Percentiles rank a stretch among this genome's conserved stretches.
Conservation (phyloP, 2,329 filamentous ascomycete genomes). For the Cladosporium sp. region DNA sequence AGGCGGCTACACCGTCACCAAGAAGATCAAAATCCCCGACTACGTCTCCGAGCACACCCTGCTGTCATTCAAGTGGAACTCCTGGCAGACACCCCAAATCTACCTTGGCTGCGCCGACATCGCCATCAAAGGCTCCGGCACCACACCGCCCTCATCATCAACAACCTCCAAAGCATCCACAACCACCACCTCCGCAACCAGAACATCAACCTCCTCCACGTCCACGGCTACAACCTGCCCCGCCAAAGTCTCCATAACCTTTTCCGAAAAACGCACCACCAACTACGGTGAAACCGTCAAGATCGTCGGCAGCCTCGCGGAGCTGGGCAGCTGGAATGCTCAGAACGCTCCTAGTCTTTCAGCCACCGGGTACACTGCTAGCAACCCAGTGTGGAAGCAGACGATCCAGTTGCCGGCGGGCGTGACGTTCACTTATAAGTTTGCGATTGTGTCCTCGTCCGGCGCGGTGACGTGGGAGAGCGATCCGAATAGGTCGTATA, state of each 20-base stretch:
- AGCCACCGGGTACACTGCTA: neutral
- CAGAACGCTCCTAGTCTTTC: neutral
- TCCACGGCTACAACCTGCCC: neutral
- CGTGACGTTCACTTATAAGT: slow-evolving; percentile 1
- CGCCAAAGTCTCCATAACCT: neutral
- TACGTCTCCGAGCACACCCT: neutral
- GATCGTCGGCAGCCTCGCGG: neutral
- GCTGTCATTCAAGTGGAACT: neutral
- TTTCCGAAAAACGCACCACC: neutral
- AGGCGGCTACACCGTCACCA: neutral
- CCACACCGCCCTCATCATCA: neutral
- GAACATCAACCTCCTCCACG: neutral
- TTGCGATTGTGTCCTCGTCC: neutral
- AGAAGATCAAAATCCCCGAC: slow-evolving; percentile 4
- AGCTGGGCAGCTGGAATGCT: slow-evolving; percentile 1
- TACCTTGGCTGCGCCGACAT: slow-evolving; percentile 1
- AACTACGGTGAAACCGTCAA: neutral
- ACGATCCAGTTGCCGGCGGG: slow-evolving; percentile 1
- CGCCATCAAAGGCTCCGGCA: neutral
- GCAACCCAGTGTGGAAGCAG: slow-evolving; percentile 5
- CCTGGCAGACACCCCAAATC: neutral
- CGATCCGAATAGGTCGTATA: neutral
- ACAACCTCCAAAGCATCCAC: neutral
- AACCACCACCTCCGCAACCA: neutral
- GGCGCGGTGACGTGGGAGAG: neutral